Percentiles rank a stretch among this genome's conserved stretches.
Evolutionary conservation across 176 grass and related monocot species (phyloP).

Genomic region (Oryza meyeriana): DNA sequence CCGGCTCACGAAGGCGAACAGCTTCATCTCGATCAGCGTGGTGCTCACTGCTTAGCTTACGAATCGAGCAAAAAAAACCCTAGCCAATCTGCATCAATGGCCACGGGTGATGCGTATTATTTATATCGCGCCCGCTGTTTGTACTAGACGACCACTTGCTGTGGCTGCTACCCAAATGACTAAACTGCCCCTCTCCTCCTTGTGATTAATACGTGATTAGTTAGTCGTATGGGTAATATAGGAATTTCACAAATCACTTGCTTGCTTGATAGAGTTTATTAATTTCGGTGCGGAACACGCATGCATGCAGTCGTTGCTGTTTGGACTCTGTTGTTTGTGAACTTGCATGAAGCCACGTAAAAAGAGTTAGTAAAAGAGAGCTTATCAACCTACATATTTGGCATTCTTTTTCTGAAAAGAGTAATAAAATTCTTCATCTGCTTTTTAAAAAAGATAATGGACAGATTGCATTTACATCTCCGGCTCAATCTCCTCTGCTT

Average conservation of each 20-base stretch:
- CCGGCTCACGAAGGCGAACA: conserved; percentile 52
- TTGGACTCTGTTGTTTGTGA: background rate
- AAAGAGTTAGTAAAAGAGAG: background rate
- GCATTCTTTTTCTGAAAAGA: background rate
- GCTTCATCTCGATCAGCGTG: conserved; percentile 28
- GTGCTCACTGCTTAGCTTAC: background rate
- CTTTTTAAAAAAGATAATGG: background rate
- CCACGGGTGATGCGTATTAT: background rate
- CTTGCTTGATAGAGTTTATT: background rate
- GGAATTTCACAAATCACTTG: background rate
- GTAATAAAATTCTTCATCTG: background rate
- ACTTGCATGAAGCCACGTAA: background rate
- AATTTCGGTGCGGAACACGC: background rate
- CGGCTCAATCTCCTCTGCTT: background rate
- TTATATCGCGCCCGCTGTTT: background rate
- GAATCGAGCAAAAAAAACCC: background rate
- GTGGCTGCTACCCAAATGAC: background rate
- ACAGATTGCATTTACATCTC: too few species aligned
- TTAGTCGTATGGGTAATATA: background rate
- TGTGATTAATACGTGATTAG: background rate
- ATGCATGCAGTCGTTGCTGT: background rate
- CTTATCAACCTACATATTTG: background rate
- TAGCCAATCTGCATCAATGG: background rate
- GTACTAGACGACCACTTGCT: background rate
- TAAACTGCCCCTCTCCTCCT: background rate